Conservation (phyloP, 2,329 filamentous ascomycete genomes). For the Arthrobotrys iridis region DNA sequence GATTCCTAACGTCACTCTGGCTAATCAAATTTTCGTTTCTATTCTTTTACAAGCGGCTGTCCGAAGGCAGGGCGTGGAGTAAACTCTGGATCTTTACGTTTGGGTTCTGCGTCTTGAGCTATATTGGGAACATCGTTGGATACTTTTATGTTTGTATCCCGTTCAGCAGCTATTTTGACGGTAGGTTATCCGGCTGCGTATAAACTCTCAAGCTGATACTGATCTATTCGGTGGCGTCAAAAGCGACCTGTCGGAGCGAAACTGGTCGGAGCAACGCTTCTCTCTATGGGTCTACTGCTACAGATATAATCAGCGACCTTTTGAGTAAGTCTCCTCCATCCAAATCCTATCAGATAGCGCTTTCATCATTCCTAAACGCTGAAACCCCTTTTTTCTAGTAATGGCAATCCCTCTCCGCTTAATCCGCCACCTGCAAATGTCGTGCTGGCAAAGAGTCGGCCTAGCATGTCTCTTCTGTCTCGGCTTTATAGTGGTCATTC, state of each 20-base stretch:
- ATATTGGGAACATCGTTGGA: constrained; percentile 42
- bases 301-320: constrained; percentile 47
- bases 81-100: constrained; percentile 50
- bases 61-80: constrained; percentile 38
- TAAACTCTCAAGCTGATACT: neutral
- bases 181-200: constrained; percentile 9
- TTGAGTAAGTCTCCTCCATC: constrained; percentile 22
- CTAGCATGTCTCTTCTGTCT: constrained; percentile 50
- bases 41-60: constrained; percentile 50
- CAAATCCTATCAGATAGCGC: neutral
- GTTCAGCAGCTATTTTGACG: constrained; percentile 44
- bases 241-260: constrained; percentile 21
- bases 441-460: constrained; percentile 33
- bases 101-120: constrained; percentile 33
- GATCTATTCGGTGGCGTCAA: neutral
- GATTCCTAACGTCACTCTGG: constrained; percentile 48
- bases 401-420: constrained; percentile 52
- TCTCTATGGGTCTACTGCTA: constrained; percentile 38
- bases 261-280: constrained; percentile 39
- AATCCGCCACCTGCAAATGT: constrained; percentile 47
- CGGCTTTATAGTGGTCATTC: constrained; percentile 42
- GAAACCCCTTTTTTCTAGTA: constrained; percentile 6
- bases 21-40: constrained; percentile 50
- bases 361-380: neutral
- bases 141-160: constrained; percentile 50